phyloP scores from a whole-genome alignment of 441 rosid genomes.

The Biscutella laevigata region DNA sequence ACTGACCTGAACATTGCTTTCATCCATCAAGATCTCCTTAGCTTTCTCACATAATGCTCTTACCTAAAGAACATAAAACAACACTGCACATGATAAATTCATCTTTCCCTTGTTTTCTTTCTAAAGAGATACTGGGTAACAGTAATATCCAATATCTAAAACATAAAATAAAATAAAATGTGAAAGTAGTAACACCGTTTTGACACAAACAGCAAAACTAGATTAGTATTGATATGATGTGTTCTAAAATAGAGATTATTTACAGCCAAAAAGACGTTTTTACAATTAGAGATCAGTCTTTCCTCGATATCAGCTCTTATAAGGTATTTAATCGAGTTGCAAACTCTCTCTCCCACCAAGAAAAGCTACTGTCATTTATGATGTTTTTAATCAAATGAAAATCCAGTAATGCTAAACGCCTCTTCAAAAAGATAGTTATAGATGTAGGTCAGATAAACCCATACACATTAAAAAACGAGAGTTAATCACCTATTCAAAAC shows the following conservation, averaged over 20 bases:
- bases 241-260: too few species aligned
- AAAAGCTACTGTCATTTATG: neutral
- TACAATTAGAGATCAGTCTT: neutral
- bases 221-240: too few species aligned
- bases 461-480: slow-evolving; percentile 1
- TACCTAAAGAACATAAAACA: slow-evolving; percentile 34
- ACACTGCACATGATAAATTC: neutral
- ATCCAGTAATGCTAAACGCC: neutral
- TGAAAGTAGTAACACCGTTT: neutral
- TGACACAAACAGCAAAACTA: neutral
- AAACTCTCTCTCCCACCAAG: neutral
- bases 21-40: slow-evolving; percentile 62
- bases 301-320: neutral
- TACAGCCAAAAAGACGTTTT: neutral
- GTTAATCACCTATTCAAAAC: slow-evolving; percentile 1
- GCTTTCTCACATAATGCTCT: slow-evolving; percentile 68
- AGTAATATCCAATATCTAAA: neutral
- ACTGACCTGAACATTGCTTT: slow-evolving; percentile 68
- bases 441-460: neutral
- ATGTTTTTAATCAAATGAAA: neutral
- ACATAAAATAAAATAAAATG: neutral
- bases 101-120: neutral
- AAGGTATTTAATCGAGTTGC: neutral
- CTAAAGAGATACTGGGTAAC: neutral
- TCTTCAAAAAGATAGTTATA: neutral